These are phyloP conservation scores for Monosporascus sp. DNA, from an alignment of 2,329 filamentous ascomycete genomes.

Conservation along the genomic window DNA sequence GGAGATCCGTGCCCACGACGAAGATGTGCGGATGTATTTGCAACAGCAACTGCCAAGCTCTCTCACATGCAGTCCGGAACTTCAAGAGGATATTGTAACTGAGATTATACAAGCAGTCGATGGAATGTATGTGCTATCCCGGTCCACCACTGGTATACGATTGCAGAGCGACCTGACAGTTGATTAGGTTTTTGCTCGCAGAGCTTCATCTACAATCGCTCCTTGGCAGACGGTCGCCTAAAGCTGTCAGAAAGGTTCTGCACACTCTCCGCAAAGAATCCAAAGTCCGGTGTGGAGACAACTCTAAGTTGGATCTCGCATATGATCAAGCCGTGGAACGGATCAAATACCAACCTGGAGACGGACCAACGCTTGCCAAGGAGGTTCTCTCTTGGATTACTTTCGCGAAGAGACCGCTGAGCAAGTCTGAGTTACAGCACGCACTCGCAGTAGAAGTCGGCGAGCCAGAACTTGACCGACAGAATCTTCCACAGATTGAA, in stretches of 20 bases:
- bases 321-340: slow-evolving; percentile 37
- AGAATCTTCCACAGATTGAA: slow-evolving; percentile 24
- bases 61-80: slow-evolving; percentile 3
- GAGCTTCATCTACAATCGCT: slow-evolving; percentile 30
- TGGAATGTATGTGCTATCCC: slow-evolving; percentile 23
- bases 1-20: slow-evolving; percentile 26
- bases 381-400: slow-evolving; percentile 35
- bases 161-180: too few relatives aligned
- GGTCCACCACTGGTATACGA: too few relatives aligned
- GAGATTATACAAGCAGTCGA: slow-evolving; percentile 15
- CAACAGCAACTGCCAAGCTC: slow-evolving; percentile 14
- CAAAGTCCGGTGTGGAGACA: neutral
- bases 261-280: too few relatives aligned
- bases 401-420: slow-evolving; percentile 28
- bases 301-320: slow-evolving; percentile 23
- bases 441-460: slow-evolving; percentile 32
- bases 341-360: slow-evolving; percentile 31
- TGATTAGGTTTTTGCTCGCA: slow-evolving; percentile 31
- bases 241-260: slow-evolving; percentile 26
- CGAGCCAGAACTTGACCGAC: slow-evolving; percentile 22
- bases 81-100: slow-evolving; percentile 14
- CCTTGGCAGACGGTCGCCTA: slow-evolving; percentile 21
- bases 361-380: slow-evolving; percentile 28
- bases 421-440: slow-evolving; percentile 30
- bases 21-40: slow-evolving; percentile 26